Percentiles rank a stretch among this genome's conserved stretches.
phyloP scores from a whole-genome alignment of 2,329 filamentous ascomycete species.

The Monosporascus ibericus region DNA sequence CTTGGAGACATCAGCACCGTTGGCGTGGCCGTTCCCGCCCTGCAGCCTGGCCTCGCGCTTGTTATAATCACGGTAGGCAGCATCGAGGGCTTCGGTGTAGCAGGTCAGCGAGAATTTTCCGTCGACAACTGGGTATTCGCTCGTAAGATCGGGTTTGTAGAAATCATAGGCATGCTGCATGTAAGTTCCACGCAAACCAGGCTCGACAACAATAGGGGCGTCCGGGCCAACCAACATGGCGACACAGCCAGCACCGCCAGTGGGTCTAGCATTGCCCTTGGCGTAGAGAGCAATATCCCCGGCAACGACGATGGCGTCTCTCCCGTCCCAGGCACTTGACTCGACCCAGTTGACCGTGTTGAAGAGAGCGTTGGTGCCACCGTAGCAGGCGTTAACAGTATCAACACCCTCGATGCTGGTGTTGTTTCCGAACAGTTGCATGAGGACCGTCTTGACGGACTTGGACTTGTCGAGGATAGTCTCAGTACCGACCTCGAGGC shows the following conservation, averaged over 20 bases:
- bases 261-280: conserved; percentile 75
- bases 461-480: conserved; percentile 86
- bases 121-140: conserved; percentile 81
- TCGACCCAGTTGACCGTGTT: conserved; percentile 83
- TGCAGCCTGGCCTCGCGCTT: conserved; percentile 60
- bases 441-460: conserved; percentile 81
- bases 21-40: conserved; percentile 47
- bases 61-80: conserved; percentile 75
- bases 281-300: conserved; percentile 83
- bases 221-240: conserved; percentile 75
- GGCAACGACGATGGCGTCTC: conserved; percentile 72
- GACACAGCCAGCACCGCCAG: conserved; percentile 72
- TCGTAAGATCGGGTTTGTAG: conserved; percentile 83
- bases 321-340: conserved; percentile 80
- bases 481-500: conserved; percentile 80
- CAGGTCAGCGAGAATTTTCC: conserved; percentile 78
- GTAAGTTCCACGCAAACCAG: conserved; percentile 73
- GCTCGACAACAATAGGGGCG: conserved; percentile 70
- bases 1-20: conserved; percentile 42
- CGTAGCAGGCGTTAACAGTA: conserved; percentile 81
- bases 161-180: conserved; percentile 85
- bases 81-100: conserved; percentile 75
- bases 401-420: conserved; percentile 80
- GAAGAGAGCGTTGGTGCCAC: conserved; percentile 78
- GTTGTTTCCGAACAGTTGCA: conserved; percentile 82